A percentile compares a stretch with the other conserved stretches of the same genome.
Conservation (phyloP, 495 filamentous ascomycete genomes). For the Neurospora africana region DNA sequence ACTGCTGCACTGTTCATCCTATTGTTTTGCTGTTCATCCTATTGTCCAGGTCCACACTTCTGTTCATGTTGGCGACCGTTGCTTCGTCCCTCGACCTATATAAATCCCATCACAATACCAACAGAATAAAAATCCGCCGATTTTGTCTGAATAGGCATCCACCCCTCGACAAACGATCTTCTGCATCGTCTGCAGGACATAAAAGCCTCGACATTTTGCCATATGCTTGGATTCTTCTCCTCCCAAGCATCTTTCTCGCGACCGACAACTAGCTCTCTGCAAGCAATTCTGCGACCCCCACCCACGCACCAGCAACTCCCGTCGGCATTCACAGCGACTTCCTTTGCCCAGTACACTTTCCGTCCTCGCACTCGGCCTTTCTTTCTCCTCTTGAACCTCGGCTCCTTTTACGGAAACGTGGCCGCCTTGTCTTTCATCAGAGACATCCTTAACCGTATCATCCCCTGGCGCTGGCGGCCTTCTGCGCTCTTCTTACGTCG, state of each 20-base stretch:
- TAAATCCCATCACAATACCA: background rate
- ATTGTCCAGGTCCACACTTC: rapidly evolving
- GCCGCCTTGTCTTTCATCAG: background rate
- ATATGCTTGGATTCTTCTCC: background rate
- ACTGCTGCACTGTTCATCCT: background rate
- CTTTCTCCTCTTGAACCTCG: background rate
- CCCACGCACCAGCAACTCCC: background rate
- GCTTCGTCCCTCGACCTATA: background rate
- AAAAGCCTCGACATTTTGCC: background rate
- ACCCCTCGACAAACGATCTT: background rate
- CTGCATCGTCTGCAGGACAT: background rate
- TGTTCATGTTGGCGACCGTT: background rate
- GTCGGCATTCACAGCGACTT: background rate
- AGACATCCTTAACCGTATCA: background rate
- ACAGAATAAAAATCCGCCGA: background rate
- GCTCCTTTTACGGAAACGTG: background rate
- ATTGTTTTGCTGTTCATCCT: background rate
- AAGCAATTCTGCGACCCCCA: background rate
- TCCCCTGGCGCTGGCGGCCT: background rate
- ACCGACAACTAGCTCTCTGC: background rate
- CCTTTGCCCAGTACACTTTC: background rate
- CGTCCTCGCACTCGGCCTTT: background rate
- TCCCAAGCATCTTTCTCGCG: background rate
- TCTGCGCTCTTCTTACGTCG: background rate
- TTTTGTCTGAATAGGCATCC: background rate